Evolutionary conservation across 768 basidiomycete genomes (phyloP), one percentile per base, ranked within the genome.

Genomic region (Kwoniella dendrophila): DNA sequence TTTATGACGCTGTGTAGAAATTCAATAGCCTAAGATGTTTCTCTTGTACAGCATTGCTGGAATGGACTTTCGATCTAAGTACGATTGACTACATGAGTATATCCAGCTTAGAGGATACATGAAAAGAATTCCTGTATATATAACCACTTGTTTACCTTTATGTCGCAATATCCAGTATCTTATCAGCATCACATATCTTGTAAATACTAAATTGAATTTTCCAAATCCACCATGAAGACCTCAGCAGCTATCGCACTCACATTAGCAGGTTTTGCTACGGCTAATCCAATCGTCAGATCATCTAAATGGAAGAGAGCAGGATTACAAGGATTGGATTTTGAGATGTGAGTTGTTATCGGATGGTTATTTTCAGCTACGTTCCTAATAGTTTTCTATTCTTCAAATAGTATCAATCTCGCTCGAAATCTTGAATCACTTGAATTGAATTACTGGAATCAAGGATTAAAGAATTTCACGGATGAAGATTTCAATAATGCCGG

Each of bases 361-460:
- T 30, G 34, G 41, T 24, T 22, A 30, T 45, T 4, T 29, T 30
- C 36, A 34, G 36, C 14, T 49, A 24, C 38, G 8, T 38, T 18
- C 36, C n/a, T n/a, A n/a, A n/a, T n/a, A n/a, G n/a, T n/a, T n/a
- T n/a, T n/a, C n/a, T n/a, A n/a, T n/a, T n/a, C n/a, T 41, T 18
- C 18, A 12, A 10, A 47, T n/a, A 68, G 62, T 41, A 44, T 68
- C 58, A 68, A 68, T 36, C 59, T 68, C n/a, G 66, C 66, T 18
- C 50, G 66, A 34, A 68, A 68, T 41, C 53, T 68, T 38, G 66
- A 68, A 50, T 63, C 66, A 7, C 54, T 68, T 8, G 60, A 68
- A 38, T 50, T 64, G 51, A 54, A 43, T 40, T 60, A 60, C 54
- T 68, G 66, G 66, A 61, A 63, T 32, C 66, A 68, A 48, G 62